phyloP scores from a whole-genome alignment of 2,329 filamentous ascomycete genomes.

The Dendryphion nanum region DNA sequence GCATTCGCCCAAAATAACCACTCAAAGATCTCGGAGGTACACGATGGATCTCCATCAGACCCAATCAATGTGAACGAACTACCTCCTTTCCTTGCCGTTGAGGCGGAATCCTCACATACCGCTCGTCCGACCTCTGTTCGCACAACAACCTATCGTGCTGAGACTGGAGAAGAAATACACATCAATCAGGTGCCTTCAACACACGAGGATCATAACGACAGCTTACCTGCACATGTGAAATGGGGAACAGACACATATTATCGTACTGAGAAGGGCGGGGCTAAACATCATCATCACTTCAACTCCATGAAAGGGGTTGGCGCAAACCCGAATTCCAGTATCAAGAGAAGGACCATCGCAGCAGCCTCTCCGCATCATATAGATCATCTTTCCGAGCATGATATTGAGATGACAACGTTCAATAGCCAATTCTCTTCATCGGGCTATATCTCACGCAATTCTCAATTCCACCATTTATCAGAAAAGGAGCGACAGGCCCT shows the following conservation, averaged over 20 bases:
- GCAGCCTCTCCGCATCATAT: no score
- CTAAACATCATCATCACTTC: conserved; percentile 16
- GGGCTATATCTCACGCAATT: conserved; percentile 23
- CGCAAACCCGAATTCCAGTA: conserved; percentile 26
- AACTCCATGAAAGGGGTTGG: conserved; percentile 36
- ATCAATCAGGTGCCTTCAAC: conserved; percentile 3
- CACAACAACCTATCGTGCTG: conserved; percentile 11
- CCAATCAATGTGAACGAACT: no score
- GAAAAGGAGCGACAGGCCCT: conserved; percentile 56
- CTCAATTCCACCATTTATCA: conserved; percentile 55
- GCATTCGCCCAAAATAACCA: no score
- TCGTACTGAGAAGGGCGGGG: conserved; percentile 5
- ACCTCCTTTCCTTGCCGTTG: no score
- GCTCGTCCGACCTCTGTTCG: not conserved
- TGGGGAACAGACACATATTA: conserved; percentile 26
- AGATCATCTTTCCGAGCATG: no score
- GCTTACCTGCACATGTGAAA: conserved; percentile 21
- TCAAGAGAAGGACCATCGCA: conserved; percentile 16
- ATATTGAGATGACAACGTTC: no score
- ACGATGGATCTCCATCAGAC: no score
- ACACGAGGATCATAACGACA: conserved; percentile 1
- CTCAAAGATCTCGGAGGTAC: no score
- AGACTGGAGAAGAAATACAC: conserved; percentile 11
- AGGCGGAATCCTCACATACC: not conserved
- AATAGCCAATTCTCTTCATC: no score